Conservation (phyloP, 208 protist species). For the Acanthamoeba healyi region DNA sequence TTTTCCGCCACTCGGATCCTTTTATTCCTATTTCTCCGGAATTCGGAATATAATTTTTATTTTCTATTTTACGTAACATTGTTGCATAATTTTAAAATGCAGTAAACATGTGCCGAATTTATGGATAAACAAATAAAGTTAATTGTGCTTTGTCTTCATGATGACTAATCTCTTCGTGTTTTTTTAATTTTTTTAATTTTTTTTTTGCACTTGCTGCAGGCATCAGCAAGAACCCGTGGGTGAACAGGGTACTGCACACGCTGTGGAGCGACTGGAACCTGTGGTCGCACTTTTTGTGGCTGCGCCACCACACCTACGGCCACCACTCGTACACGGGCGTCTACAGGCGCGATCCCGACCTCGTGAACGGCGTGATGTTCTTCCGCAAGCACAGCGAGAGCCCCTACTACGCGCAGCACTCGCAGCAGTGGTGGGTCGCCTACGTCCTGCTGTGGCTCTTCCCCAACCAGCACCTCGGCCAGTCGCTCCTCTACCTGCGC, state of each 20-base stretch:
- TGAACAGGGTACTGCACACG: conserved; percentile 62
- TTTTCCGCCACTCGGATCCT: neutral
- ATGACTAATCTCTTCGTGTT: too few species aligned
- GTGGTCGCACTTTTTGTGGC: conserved; percentile 68
- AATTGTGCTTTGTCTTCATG: too few species aligned
- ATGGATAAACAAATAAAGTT: too few species aligned
- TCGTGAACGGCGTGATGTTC: conserved; percentile 29
- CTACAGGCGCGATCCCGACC: conserved; percentile 54
- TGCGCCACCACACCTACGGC: conserved; percentile 67
- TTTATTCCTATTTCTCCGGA: neutral
- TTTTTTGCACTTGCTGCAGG: neutral
- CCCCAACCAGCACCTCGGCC: conserved; percentile 71
- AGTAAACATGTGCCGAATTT: too few species aligned
- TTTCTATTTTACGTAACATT: too few species aligned
- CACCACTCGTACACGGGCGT: conserved; percentile 74
- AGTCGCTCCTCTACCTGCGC: conserved; percentile 53
- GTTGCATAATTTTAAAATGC: too few species aligned
- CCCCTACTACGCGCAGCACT: conserved; percentile 1
- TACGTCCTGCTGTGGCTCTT: conserved; percentile 2
- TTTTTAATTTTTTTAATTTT: too few species aligned
- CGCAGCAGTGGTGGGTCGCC: conserved; percentile 49
- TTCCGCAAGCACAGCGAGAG: conserved; percentile 66
- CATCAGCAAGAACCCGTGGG: neutral
- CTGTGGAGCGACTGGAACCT: conserved; percentile 68
- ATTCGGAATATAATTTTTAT: neutral